A percentile compares a stretch with the other conserved stretches of the same genome.
Conservation (phyloP, 139 green algal genomes). For the Chlamydomonas applanata region DNA sequence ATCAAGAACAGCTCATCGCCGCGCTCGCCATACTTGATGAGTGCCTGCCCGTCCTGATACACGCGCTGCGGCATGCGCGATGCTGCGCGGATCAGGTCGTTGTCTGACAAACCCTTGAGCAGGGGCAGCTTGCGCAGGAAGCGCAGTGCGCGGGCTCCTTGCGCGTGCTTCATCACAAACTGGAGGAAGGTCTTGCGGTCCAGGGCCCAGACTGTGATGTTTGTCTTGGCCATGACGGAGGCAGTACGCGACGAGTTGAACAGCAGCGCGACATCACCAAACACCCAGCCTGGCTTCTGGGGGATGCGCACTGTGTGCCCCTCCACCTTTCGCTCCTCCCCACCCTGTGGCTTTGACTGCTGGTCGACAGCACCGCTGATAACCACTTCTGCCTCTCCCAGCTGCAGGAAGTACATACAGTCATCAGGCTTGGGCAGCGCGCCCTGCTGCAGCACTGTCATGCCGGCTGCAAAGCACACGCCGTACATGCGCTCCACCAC, state of each 20-base stretch:
- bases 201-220: conserved; percentile 66
- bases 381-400: conserved; percentile 67
- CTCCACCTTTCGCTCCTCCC: conserved; percentile 45
- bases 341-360: conserved; percentile 8
- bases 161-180: conserved; percentile 72
- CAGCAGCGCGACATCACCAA: conserved; percentile 74
- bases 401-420: conserved; percentile 72
- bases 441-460: conserved; percentile 68
- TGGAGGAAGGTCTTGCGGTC: conserved; percentile 63
- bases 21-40: conserved; percentile 66
- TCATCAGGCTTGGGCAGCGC: conserved; percentile 53
- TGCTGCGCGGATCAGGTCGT: conserved; percentile 58
- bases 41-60: conserved; percentile 58
- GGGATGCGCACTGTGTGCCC: conserved; percentile 57
- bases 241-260: conserved; percentile 72
- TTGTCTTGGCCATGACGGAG: conserved; percentile 60
- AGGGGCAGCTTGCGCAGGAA: conserved; percentile 78
- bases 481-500: conserved; percentile 60
- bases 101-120: conserved; percentile 73
- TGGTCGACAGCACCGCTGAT: conserved; percentile 51
- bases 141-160: conserved; percentile 59
- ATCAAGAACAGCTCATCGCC: conserved; percentile 74
- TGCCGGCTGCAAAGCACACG: conserved; percentile 48
- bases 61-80: conserved; percentile 54
- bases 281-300: conserved; percentile 70